Base-by-base conservation (phyloP, 1,139 yeast genomes). In the Kodamaea plutei region DNA sequence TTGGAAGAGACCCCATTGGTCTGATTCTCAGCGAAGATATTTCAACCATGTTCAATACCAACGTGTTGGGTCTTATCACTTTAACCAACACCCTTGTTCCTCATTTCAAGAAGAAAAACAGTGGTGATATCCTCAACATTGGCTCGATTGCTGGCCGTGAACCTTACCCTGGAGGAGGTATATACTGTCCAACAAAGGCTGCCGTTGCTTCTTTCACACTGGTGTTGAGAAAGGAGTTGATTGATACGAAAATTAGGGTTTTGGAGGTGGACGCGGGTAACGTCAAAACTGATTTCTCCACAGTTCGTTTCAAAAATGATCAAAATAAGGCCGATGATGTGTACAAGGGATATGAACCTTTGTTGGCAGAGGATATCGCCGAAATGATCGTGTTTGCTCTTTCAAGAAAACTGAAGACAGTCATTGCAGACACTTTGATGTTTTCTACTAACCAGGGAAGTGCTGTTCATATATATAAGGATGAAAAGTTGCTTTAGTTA, bases 91-190 rank as follows among this genome's bases (percentile, higher is more conserved):
- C 61, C 3, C 56, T 64, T 18, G 48, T 48, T 51, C 79, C 56
- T 54, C 75, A 54, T 39, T 62, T 56, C 56, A 62, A 44, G 56
- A 57, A 47, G 57, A 70, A 73, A 39, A 66, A 75, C 47, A 45
- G 61, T 6, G 95, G 96, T 36, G 95, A 84, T 48, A 78, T 87
- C 37, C 84, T 87, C 44, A 84, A 83, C 50, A 51, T 87, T 40
- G 95, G 95, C 8, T 83, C 94, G 2, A 81, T 85, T 54, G 95
- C 95, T 10, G 95, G 95, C 20, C 71, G 84, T 49, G 94, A 84
- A 36, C 78, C 91, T 1, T 85, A 87, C 58, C 89, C 93, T 20
- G 87, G 81, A 31, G 95, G 95, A 27, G 76, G 85, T 8, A 79
- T 87, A 43, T 87, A 87, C 61, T 85, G 95, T 61, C 83, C 95